Evolutionary conservation across 2,329 filamentous ascomycete genomes (phyloP).

Genomic region (Diaporthe eres): DNA sequence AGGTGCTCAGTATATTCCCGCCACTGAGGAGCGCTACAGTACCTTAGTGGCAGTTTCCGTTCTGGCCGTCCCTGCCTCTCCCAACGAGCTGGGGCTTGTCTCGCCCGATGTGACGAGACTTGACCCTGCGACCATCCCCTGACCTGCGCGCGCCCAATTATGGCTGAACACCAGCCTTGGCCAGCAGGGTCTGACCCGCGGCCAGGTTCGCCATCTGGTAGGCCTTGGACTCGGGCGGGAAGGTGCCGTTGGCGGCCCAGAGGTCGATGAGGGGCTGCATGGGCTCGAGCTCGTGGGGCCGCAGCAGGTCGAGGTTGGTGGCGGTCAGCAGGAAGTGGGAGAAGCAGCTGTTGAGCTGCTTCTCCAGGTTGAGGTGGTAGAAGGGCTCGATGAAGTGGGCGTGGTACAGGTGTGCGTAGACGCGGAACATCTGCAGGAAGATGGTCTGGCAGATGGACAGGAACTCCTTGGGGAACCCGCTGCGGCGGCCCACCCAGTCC

Average conservation of each 20-base stretch:
- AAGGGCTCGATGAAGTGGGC: constrained; percentile 83
- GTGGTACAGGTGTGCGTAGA: constrained; percentile 92
- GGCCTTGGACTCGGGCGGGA: constrained; percentile 74
- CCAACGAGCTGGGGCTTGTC: too few relatives aligned
- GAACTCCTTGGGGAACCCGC: constrained; percentile 85
- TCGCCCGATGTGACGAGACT: neutral
- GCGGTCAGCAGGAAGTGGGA: constrained; percentile 79
- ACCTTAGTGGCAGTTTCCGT: neutral
- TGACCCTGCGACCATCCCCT: neutral
- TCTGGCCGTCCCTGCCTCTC: neutral
- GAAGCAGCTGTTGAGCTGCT: constrained; percentile 81
- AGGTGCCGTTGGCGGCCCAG: constrained; percentile 82
- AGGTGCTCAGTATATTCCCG: neutral
- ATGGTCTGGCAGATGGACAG: constrained; percentile 84
- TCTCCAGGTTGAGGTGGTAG: constrained; percentile 77
- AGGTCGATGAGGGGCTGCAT: constrained; percentile 87
- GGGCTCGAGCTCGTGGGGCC: constrained; percentile 83
- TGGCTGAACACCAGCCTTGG: constrained; percentile 46
- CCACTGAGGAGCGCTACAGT: too few relatives aligned
- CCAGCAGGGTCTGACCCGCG: constrained; percentile 58
- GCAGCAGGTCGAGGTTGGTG: constrained; percentile 78
- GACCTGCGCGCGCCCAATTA: neutral
- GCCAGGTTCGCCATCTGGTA: constrained; percentile 65
- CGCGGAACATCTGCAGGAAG: constrained; percentile 90
- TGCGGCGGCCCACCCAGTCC: constrained; percentile 84